phyloP scores from a whole-genome alignment of 2,329 filamentous ascomycete genomes.

The Nemania serpens region DNA sequence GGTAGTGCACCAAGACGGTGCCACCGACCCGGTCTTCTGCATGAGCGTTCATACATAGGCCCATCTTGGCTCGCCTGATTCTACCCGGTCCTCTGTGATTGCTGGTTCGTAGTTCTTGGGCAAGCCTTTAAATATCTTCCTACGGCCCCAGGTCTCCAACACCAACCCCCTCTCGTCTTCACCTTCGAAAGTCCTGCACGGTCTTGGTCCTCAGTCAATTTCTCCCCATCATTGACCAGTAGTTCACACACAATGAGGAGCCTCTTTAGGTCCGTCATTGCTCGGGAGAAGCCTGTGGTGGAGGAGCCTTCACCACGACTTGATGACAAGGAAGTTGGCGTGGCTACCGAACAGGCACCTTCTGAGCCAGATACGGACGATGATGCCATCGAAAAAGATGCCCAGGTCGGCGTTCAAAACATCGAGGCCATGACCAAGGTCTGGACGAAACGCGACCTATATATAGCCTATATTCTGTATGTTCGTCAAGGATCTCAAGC shows the following conservation, averaged over 20 bases:
- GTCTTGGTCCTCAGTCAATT: conserved; percentile 2
- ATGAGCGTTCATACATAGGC: not conserved
- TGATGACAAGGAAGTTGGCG: conserved; percentile 34
- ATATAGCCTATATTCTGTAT: conserved; percentile 51
- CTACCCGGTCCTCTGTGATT: not conserved
- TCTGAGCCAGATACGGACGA: conserved; percentile 37
- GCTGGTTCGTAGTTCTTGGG: not conserved
- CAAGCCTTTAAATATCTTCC: conserved; percentile 22
- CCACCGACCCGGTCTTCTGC: conserved; percentile 2
- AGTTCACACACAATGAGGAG: conserved; percentile 34
- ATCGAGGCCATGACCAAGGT: conserved; percentile 54
- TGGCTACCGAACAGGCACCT: conserved; percentile 29
- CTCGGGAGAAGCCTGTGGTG: conserved; percentile 37
- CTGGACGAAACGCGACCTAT: conserved; percentile 48
- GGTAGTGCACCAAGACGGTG: conserved; percentile 8
- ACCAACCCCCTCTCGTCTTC: not conserved
- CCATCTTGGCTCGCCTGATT: not conserved
- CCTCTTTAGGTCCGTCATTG: conserved; percentile 23
- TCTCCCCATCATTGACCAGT: conserved; percentile 5
- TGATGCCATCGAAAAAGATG: conserved; percentile 41
- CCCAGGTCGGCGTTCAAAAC: conserved; percentile 52
- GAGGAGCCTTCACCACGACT: conserved; percentile 35
- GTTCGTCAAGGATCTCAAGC: conserved; percentile 26
- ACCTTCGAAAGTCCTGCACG: not conserved
- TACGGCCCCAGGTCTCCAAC: conserved; percentile 1